Evolutionary conservation across 1,139 yeast genomes (phyloP).

Genomic region (Nakaseomyces kungkrabaensis): DNA sequence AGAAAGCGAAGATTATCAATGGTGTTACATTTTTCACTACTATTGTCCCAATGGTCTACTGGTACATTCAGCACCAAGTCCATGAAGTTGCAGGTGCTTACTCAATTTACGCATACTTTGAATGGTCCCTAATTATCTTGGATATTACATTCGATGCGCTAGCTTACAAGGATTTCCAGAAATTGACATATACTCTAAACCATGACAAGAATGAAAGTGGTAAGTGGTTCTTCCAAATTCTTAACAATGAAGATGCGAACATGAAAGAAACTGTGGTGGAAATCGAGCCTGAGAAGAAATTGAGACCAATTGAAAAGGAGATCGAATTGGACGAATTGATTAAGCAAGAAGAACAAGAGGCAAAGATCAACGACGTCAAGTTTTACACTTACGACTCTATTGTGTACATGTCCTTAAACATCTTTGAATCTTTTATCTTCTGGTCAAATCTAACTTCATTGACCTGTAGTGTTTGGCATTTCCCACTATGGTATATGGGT

Average conservation of each 20-base stretch:
- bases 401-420: conserved; percentile 38
- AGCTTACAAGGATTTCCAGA: conserved; percentile 58
- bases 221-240: conserved; percentile 11
- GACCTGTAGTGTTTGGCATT: conserved; percentile 86
- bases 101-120: conserved; percentile 86
- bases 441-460: conserved; percentile 80
- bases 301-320: conserved; percentile 2
- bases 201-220: conserved; percentile 7
- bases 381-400: conserved; percentile 25
- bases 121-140: conserved; percentile 77
- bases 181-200: conserved; percentile 19
- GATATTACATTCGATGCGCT: conserved; percentile 82
- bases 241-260: conserved; percentile 1
- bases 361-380: conserved; percentile 4
- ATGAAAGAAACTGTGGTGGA: conserved; percentile 4
- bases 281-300: background rate
- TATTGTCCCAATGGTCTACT: conserved; percentile 72
- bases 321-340: conserved; percentile 10
- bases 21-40: conserved; percentile 56
- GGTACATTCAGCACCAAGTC: conserved; percentile 89
- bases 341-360: background rate
- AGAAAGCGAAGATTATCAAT: conserved; percentile 45
- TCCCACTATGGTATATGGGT: conserved; percentile 98
- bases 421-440: conserved; percentile 56
- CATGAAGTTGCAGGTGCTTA: conserved; percentile 87